Conservation (phyloP, 2,329 filamentous ascomycete genomes). For the Fusarium foetens region DNA sequence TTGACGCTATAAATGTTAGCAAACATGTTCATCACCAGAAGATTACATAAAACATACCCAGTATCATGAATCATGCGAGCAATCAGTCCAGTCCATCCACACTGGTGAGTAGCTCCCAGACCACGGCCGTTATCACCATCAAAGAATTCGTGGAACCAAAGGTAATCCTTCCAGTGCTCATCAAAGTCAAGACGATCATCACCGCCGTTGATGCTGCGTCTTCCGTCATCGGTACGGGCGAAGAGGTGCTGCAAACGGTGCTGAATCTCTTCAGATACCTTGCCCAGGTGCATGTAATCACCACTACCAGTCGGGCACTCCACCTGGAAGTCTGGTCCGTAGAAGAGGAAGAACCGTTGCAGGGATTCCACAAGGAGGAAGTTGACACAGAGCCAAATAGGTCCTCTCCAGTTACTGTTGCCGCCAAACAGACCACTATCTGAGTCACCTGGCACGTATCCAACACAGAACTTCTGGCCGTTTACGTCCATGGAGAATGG, state of each 20-base stretch:
- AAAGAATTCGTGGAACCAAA: slow-evolving; percentile 99
- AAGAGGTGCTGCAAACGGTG: slow-evolving; percentile 94
- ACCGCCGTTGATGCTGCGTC: slow-evolving; percentile 87
- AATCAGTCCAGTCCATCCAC: slow-evolving; percentile 94
- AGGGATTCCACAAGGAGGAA: slow-evolving; percentile 93
- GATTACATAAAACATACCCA: slow-evolving; percentile 69
- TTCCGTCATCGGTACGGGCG: slow-evolving; percentile 82
- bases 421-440: slow-evolving; percentile 95
- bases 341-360: slow-evolving; percentile 97
- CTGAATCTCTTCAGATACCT: slow-evolving; percentile 94
- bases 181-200: slow-evolving; percentile 91
- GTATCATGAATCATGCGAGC: slow-evolving; percentile 98
- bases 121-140: slow-evolving; percentile 91
- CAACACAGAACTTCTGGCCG: slow-evolving; percentile 85
- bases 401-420: slow-evolving; percentile 97
- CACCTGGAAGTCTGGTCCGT: slow-evolving; percentile 86
- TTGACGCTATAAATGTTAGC: slow-evolving; percentile 73
- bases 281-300: slow-evolving; percentile 93
- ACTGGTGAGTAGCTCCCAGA: slow-evolving; percentile 92
- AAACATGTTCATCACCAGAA: not conserved
- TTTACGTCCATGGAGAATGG: slow-evolving; percentile 97
- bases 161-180: slow-evolving; percentile 81
- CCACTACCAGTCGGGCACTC: slow-evolving; percentile 95
- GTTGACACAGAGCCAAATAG: slow-evolving; percentile 96
- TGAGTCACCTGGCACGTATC: slow-evolving; percentile 94